Evolutionary conservation across 1,139 yeast genomes (phyloP).

Genomic region (Pichia sp.): DNA sequence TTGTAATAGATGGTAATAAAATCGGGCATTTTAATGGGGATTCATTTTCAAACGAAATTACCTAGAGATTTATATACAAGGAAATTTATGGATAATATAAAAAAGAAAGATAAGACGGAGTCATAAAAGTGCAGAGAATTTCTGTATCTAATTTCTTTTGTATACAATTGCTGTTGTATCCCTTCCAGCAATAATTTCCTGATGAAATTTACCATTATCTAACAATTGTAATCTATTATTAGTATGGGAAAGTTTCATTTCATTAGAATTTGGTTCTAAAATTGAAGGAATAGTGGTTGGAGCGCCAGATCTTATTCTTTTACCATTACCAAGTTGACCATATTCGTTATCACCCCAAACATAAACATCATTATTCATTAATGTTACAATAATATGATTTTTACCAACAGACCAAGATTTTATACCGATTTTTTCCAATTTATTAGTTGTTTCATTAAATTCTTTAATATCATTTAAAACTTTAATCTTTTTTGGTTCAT

Average conservation of each 20-base stretch:
- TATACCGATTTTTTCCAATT: constrained; percentile 41
- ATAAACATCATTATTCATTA: constrained; percentile 59
- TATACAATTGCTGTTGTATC: constrained; percentile 62
- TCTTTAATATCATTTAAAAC: constrained; percentile 40
- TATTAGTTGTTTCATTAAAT: constrained; percentile 32
- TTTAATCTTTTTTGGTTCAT: constrained; percentile 58
- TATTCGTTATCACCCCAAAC: constrained; percentile 79
- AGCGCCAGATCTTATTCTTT: constrained; percentile 49
- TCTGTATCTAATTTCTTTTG: no score
- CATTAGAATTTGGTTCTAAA: constrained; percentile 42
- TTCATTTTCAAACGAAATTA: no score
- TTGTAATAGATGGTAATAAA: no score
- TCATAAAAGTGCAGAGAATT: no score
- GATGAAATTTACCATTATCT: constrained; percentile 38
- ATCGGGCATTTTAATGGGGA: no score
- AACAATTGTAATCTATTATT: constrained; percentile 44
- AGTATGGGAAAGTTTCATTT: constrained; percentile 23
- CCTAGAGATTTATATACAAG: no score
- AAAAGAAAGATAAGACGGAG: no score
- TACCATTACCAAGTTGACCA: constrained; percentile 86
- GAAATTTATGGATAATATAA: no score
- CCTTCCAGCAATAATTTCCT: constrained; percentile 58
- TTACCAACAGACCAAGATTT: constrained; percentile 53
- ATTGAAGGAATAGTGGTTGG: constrained; percentile 53
- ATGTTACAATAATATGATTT: constrained; percentile 59